These are phyloP conservation scores for Venturia aucupariae DNA, from an alignment of 2,329 filamentous ascomycete genomes.

Conservation along the genomic window DNA sequence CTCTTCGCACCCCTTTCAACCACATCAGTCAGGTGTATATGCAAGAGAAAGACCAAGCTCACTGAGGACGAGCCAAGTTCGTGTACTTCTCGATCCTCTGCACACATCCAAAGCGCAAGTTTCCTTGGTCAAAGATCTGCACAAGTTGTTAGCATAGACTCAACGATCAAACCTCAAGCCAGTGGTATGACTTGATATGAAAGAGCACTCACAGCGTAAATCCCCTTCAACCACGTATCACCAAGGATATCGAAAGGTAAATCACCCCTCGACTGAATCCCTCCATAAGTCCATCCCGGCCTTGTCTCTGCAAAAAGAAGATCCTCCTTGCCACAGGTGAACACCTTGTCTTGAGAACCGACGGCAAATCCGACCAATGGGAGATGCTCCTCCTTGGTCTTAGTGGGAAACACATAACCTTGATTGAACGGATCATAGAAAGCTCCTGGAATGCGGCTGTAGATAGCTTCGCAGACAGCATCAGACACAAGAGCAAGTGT, in stretches of 20 bases:
- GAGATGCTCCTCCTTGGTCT: conserved; percentile 42
- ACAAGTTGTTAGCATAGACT: conserved; percentile 11
- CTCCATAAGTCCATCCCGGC: conserved; percentile 51
- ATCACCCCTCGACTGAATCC: conserved; percentile 53
- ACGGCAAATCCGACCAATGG: conserved; percentile 56
- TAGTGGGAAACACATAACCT: conserved; percentile 55
- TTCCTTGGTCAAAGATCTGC: conserved; percentile 53
- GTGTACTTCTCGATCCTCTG: conserved; percentile 35
- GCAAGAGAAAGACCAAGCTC: background rate
- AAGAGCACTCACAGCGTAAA: conserved; percentile 47
- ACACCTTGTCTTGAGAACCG: conserved; percentile 43
- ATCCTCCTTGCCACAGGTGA: conserved; percentile 54
- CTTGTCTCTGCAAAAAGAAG: conserved; percentile 49
- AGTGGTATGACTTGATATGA: too few relatives aligned
- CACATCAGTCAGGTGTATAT: background rate
- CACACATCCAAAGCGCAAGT: conserved; percentile 50
- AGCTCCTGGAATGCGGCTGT: conserved; percentile 53
- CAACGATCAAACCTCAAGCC: background rate
- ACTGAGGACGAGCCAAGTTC: conserved; percentile 18
- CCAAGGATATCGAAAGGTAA: conserved; percentile 55
- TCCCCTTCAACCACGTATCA: conserved; percentile 53
- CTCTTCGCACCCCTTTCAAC: background rate
- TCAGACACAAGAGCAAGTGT: conserved; percentile 59
- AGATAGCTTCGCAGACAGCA: conserved; percentile 50
- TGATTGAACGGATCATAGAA: conserved; percentile 43